phyloP scores from a whole-genome alignment of 352 stramenopile genomes.

The Phytophthora kernoviae region DNA sequence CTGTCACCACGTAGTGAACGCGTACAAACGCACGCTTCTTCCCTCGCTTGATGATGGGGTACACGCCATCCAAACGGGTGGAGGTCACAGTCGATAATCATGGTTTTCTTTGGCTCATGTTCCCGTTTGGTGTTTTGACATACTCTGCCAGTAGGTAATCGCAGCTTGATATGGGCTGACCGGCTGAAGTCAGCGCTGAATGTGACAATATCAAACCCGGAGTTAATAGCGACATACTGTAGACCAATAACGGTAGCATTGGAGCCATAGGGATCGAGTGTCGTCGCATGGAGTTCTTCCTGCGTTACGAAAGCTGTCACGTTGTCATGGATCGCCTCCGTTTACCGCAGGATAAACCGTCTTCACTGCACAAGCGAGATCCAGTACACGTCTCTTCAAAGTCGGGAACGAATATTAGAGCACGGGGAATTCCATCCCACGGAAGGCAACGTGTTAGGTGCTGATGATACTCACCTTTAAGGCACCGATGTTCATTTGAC shows the following conservation, averaged over 20 bases:
- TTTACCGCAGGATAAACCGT: too few relatives aligned
- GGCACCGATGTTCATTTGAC: too few relatives aligned
- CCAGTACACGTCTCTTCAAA: conserved; percentile 22
- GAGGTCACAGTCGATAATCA: conserved; percentile 36
- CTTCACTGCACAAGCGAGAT: too few relatives aligned
- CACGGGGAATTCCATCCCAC: not conserved
- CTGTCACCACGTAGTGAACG: conserved; percentile 37
- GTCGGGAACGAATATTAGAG: conserved; percentile 3
- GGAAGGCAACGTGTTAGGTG: too few relatives aligned
- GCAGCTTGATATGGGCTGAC: conserved; percentile 43
- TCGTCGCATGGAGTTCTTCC: conserved; percentile 23
- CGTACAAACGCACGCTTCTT: conserved; percentile 48
- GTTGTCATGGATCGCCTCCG: conserved; percentile 32
- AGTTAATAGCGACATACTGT: conserved; percentile 52
- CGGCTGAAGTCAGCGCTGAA: conserved; percentile 53
- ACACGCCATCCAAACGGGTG: conserved; percentile 42
- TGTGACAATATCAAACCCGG: conserved; percentile 36
- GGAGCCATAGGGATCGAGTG: too few relatives aligned
- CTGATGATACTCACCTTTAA: too few relatives aligned
- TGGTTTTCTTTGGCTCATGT: conserved; percentile 4
- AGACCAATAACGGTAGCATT: conserved; percentile 21
- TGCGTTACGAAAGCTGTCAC: conserved; percentile 39
- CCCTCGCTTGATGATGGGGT: conserved; percentile 29
- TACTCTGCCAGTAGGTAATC: conserved; percentile 10
- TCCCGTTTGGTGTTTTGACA: not conserved